Base-by-base conservation (phyloP, 1,284 basidiomycete genomes). In the Mycosarcoma mackinlayi region DNA sequence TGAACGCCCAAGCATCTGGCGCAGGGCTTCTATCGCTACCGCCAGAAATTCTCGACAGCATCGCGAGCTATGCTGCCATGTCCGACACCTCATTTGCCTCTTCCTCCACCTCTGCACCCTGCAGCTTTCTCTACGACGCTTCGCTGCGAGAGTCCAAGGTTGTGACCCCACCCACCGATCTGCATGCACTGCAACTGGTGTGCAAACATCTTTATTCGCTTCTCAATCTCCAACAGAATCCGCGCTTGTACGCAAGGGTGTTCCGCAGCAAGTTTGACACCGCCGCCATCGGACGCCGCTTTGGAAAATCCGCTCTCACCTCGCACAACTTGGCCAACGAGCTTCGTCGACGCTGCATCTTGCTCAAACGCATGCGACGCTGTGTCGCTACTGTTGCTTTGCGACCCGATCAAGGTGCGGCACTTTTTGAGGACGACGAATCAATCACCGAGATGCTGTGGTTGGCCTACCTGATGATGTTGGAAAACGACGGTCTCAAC, bases 401-500 rank as follows among this genome's bases (percentile, higher is more conserved):
- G 0, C 31, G 16, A 3, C 27, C 40, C 4, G 44, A 67, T 7
- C 42, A 38, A 6, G 38, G 44, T 7, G 28, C 47, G 5, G 39
- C 41, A 7, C 10, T 60, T 24, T 9, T 23, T 3, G 48, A 66
- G 27, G 49, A 34, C 33, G 56, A 73, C 0, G 41, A 42, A 3
- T 59, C 68, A 11, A n/a, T 78, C 5, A 55, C 51, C 18, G 76
- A 77, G 57, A 77, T 76, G 52, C 54, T 80, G 5, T 80, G 78
- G 78, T 49, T 74, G 6, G 75, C 77, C 6, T 80, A 73, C 39
- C 45, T 80, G 39, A 75, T 78, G 75, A 57, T 73, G 54, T 27
- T 74, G 23, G 78, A 80, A 49, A 80, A 80, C 37, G 76, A 78
- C 46, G 76, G 76, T 3, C 56, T 66, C 41, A 78, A 78, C 35